Evolutionary conservation across 345 rosid genomes (phyloP).

Genomic region (Turnera subulata): DNA sequence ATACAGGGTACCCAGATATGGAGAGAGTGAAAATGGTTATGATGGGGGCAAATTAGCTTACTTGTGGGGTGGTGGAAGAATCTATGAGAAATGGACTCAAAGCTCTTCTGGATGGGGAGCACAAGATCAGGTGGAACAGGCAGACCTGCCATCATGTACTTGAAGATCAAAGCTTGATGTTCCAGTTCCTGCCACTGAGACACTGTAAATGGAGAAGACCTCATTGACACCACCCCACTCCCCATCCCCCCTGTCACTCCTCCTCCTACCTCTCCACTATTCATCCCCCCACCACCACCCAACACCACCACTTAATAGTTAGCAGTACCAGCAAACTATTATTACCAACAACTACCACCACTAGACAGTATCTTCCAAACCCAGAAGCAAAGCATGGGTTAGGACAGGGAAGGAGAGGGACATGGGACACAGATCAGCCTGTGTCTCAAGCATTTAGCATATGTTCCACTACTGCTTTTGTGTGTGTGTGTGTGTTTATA

Average conservation of each 20-base stretch:
- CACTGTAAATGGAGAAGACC: slow-evolving; percentile 49
- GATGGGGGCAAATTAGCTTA: slow-evolving; percentile 17
- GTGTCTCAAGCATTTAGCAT: slow-evolving; percentile 19
- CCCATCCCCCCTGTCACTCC: slow-evolving; percentile 14
- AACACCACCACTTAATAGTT: slow-evolving; percentile 2
- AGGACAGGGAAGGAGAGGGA: slow-evolving; percentile 14
- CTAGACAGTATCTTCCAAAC: background rate
- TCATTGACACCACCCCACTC: slow-evolving; percentile 30
- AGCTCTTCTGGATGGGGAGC: slow-evolving; percentile 49
- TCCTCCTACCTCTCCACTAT: slow-evolving; percentile 21
- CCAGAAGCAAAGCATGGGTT: slow-evolving; percentile 19
- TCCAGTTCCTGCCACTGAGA: slow-evolving; percentile 62
- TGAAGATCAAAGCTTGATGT: slow-evolving; percentile 57
- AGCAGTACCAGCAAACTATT: background rate
- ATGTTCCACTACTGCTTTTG: background rate
- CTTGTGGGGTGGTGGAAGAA: slow-evolving; percentile 47
- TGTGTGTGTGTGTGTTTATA: slow-evolving; percentile 1
- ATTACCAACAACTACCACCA: background rate
- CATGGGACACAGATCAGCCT: slow-evolving; percentile 38
- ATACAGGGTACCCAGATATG: background rate
- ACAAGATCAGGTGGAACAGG: slow-evolving; percentile 58
- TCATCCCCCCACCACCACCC: slow-evolving; percentile 23
- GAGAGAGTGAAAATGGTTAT: background rate
- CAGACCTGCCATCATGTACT: slow-evolving; percentile 55
- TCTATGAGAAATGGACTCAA: slow-evolving; percentile 43